Evolutionary conservation across 306 rosid species (phyloP), one percentile per base, ranked within the genome.

Genomic region (Inga laurina): DNA sequence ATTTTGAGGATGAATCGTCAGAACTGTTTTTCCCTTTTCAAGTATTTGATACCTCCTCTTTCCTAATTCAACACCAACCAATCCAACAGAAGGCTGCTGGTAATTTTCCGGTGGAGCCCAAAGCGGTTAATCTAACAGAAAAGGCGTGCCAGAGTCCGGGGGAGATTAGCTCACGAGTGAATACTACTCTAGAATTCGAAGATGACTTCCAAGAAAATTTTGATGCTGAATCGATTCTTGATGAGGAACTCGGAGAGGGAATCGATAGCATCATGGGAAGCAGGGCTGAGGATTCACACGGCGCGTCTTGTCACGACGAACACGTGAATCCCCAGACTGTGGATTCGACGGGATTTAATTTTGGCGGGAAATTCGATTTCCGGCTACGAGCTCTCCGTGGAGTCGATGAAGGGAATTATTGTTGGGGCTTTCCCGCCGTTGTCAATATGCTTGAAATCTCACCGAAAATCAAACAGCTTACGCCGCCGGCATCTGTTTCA

Each of bases 251-350:
- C 3, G 95, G 90, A 0, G 94, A 90, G 69, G 97, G 98, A 3
- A 90, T 94, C 10, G 97, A 92, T 56, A 89, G 95, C 69, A 91
- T 94, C 51, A 88, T 94, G 87, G 97, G 98, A 22, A 81, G 85
- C 56, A 82, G 74, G 46, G 88, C 76, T 4, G 85, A 75, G 15
- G 82, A 83, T 10, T 79, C 8, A 19, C 30, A 43, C 19, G 74
- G 35, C 14, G 82, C 74, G 43, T 69, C 43, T 21, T 37, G 18
- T 15, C 41, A 71, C 4, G 19, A 74, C 27, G 83, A 67, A 44
- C 34, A 59, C 61, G 43, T 27, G 65, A 70, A 56, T 68, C 68
- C 69, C 5, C 46, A 86, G 49, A 24, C 21, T 11, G 37, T 3
- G 76, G 41, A 44, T 10, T 71, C 41, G 3, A 21, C 32, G 32